Base-by-base conservation (phyloP, 257 asterid genomes). In the Solanum verrucosum region DNA sequence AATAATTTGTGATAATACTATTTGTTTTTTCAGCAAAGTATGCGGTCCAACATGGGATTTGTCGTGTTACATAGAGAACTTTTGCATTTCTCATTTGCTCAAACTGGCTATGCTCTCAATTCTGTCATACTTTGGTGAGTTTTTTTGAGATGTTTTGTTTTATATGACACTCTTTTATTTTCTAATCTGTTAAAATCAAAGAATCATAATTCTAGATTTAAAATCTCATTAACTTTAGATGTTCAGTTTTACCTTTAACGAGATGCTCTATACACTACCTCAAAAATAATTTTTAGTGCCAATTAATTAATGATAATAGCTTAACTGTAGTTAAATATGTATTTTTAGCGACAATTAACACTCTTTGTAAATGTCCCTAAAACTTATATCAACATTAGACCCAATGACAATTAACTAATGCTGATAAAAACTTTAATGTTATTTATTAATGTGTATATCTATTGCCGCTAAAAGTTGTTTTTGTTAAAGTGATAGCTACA, bases 11-110 rank as follows among this genome's bases (percentile, higher is more conserved):
- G 10, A n/a, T 81, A n/a, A 18, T 9, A 73, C 16, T 20, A 18
- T 34, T 34, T 72, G 20, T 2, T 31, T 3, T 35, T 88, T 88
- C 95, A 95, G 98, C 70, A 82, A 91, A 67, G 83, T 86, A 87
- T 94, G 98, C 86, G 89, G 90, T 25, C 88, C 96, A 49, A 92
- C 94, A 42, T 94, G 95, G 95, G 96, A 95, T 92, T 42, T 94
- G 84, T 52, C 83, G 52, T 94, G 98, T 86, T 95, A 92, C 90
- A 88, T 95, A 86, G 98, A 95, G 85, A 94, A 95, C 86, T 93
- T 95, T 90, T 93, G 98, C 52, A 87, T 93, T 14, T 23, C 94
- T 1, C 95, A 93, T 78, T 90, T 95, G 91, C 90, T 94, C 87
- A 95, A 95, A 93, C 87, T 91, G 82, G 90, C 83, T 14, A 86